Evolutionary conservation across 192 early-diverging fungal genomes (phyloP).

Genomic region (Linnemannia zychae): DNA sequence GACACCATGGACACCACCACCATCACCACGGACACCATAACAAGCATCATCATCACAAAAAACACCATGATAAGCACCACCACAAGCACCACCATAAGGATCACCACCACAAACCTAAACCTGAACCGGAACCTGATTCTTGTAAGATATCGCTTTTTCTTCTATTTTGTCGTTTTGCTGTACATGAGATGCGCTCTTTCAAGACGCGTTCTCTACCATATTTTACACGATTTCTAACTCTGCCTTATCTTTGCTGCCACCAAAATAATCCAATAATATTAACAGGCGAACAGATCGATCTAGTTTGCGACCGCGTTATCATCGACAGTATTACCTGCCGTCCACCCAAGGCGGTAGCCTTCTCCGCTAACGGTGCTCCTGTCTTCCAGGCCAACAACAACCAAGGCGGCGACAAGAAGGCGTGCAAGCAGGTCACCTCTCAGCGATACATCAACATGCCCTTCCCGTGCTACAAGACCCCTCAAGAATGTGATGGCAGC

Average conservation of each 20-base stretch:
- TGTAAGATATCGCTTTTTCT: not conserved
- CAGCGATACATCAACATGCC: not conserved
- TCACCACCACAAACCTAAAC: not conserved
- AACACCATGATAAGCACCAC: not conserved
- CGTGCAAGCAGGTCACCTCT: not conserved
- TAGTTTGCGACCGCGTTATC: slow-evolving; percentile 13
- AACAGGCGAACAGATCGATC: slow-evolving; percentile 7
- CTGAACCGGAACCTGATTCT: not conserved
- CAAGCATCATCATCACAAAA: not conserved
- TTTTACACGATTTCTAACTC: too few species aligned
- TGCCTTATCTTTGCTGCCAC: too few species aligned
- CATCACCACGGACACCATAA: not conserved
- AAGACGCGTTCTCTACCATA: too few species aligned
- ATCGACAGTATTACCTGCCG: slow-evolving; percentile 18
- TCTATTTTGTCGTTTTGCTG: not conserved
- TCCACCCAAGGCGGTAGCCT: not conserved
- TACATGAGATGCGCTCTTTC: too few species aligned
- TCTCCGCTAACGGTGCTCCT: not conserved
- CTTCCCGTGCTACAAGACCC: not conserved
- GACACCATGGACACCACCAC: not conserved
- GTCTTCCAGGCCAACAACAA: not conserved
- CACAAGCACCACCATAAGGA: not conserved
- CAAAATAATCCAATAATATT: not conserved
- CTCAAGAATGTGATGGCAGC: not conserved
- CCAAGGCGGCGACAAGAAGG: not conserved